Evolutionary conservation across 805 yeast genomes (phyloP), one percentile per base, ranked within the genome.

Genomic region (Tetrapisispora namnaoensis): DNA sequence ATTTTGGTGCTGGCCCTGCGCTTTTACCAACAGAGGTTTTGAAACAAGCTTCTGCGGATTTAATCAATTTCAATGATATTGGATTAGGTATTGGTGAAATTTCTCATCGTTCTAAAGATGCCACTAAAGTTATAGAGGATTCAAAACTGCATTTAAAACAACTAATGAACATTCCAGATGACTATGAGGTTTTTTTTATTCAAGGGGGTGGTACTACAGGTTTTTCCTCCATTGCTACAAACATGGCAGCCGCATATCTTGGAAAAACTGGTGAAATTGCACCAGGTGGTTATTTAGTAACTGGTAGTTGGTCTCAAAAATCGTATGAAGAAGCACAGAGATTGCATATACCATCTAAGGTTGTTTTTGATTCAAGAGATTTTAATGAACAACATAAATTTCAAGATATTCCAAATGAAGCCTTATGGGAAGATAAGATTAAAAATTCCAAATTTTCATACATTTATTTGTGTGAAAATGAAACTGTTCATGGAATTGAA

Each of bases 1-100:
- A 93, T 65, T 93, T 88, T 61, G 99, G 98, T 49, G 98, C 99
- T n/a, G 99, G 99, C 14, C 99, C 99, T 44, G 99, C 99, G 1
- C 76, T 82, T 46, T 74, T 93, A 41, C 97, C 98, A 34, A 80
- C 91, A 3, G 61, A 68, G 4, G 98, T 91, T 2, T 75, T 93
- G 48, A 83, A 87, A 68, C 83, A 86, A 69, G 96, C 97, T 5
- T 95, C 97, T 1, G 63, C 66, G 32, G 98, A 93, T 64, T 72
- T 93, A 54, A 64, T 93, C 52, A 78, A 81, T 60, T 93, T 78
- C 68, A 71, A 84, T 48, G 74, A 71, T 39, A 70, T 74, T 34
- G 95, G 90, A 27, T 74, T 93, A 49, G 99, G 99, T 41, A 76
- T 88, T 43, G 98, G 97, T 56, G 99, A 93, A 69, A 86, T 93